Evolutionary conservation across 352 stramenopile species (phyloP).

Genomic region (Phytophthora aleatoria): DNA sequence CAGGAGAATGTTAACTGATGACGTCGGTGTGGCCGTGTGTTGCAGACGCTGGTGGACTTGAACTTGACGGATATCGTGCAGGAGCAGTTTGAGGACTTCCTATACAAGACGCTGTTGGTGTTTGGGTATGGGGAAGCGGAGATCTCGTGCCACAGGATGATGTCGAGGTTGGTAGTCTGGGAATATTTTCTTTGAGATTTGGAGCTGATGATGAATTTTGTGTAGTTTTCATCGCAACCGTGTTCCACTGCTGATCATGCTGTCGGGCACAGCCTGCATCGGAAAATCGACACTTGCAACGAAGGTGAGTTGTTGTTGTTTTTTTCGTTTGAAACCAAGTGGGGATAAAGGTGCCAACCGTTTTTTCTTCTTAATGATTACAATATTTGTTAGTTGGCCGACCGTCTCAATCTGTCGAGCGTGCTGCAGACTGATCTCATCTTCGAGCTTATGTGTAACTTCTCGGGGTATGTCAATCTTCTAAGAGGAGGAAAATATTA

Average conservation of each 20-base stretch:
- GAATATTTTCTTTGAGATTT: not conserved
- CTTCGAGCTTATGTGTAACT: constrained; percentile 92
- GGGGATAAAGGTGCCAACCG: not conserved
- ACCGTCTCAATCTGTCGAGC: constrained; percentile 87
- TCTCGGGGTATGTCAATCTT: constrained; percentile 64
- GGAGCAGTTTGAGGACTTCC: constrained; percentile 91
- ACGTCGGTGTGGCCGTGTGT: not conserved
- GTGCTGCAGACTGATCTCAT: constrained; percentile 89
- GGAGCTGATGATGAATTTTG: not conserved
- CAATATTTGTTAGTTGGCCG: constrained; percentile 55
- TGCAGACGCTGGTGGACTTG: constrained; percentile 84
- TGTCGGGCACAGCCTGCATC: constrained; percentile 82
- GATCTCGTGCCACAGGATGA: constrained; percentile 88
- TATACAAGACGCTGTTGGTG: constrained; percentile 91
- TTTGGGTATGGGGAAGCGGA: constrained; percentile 88
- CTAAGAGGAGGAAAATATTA: not conserved
- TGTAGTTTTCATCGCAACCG: constrained; percentile 83
- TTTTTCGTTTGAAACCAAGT: not conserved
- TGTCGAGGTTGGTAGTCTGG: constrained; percentile 55
- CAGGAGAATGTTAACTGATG: not conserved
- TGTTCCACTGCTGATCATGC: constrained; percentile 83
- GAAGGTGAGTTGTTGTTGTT: constrained; percentile 49
- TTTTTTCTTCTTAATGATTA: not conserved
- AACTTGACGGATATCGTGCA: constrained; percentile 86
- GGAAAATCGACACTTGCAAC: constrained; percentile 88